These are phyloP conservation scores for Penicillium goetzii DNA, from an alignment of 495 filamentous ascomycete genomes.

Conservation along the genomic window DNA sequence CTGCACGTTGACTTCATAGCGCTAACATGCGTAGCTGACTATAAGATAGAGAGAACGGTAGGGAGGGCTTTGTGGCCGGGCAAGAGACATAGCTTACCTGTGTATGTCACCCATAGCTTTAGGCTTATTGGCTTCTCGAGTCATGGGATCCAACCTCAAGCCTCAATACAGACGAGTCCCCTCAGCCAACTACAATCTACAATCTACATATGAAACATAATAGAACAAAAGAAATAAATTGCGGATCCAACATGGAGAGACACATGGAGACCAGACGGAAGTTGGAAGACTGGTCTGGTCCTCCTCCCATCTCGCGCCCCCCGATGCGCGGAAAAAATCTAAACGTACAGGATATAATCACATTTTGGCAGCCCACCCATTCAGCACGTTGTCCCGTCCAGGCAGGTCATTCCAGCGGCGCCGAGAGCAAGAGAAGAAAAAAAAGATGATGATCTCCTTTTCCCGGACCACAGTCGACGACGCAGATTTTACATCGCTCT, in stretches of 20 bases:
- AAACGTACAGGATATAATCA: slow-evolving; percentile 58
- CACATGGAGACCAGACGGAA: slow-evolving; percentile 37
- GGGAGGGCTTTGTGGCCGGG: background rate
- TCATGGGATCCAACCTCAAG: no score
- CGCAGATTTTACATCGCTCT: slow-evolving; percentile 31
- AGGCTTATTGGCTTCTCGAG: background rate
- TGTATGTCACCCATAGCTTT: no score
- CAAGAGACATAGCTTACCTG: background rate
- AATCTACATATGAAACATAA: background rate
- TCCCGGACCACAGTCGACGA: slow-evolving; percentile 26
- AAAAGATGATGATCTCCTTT: slow-evolving; percentile 12
- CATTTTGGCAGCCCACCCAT: slow-evolving; percentile 41
- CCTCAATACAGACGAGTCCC: background rate
- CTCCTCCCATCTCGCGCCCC: slow-evolving; percentile 41
- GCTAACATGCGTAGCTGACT: no score
- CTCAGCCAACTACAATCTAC: no score
- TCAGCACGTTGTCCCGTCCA: slow-evolving; percentile 3
- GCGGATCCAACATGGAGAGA: slow-evolving; percentile 39
- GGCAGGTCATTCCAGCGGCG: background rate
- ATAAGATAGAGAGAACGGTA: no score
- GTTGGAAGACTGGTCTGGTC: slow-evolving; percentile 21
- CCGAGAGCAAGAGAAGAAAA: slow-evolving; percentile 7
- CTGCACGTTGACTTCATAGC: no score
- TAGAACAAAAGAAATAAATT: slow-evolving; percentile 40
- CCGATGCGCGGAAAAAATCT: slow-evolving; percentile 49